Percentiles rank a stretch among this genome's conserved stretches.
These are phyloP conservation scores for Candida ulmi DNA, from an alignment of 805 yeast genomes.

Conservation along the genomic window DNA sequence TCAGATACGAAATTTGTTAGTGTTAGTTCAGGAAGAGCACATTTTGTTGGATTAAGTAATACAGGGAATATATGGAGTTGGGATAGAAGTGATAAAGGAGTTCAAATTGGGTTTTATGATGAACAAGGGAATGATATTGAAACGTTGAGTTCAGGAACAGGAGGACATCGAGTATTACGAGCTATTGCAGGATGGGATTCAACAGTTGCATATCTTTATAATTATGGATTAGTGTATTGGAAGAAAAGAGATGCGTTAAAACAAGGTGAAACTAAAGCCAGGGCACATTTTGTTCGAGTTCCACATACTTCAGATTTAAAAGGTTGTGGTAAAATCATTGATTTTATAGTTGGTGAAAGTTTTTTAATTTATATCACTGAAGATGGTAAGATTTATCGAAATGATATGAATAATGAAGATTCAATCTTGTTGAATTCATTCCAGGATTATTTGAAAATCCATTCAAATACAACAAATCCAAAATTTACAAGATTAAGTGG, in stretches of 20 bases:
- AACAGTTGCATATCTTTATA: constrained; percentile 42
- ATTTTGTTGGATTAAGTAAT: constrained; percentile 54
- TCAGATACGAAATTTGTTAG: constrained; percentile 33
- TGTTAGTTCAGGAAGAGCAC: constrained; percentile 59
- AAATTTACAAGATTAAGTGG: constrained; percentile 49
- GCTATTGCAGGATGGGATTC: constrained; percentile 66
- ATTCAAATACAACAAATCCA: constrained; percentile 18
- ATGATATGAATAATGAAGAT: constrained; percentile 16
- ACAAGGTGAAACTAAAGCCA: constrained; percentile 25
- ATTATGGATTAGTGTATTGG: constrained; percentile 59
- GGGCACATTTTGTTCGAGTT: constrained; percentile 36
- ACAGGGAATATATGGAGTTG: constrained; percentile 49
- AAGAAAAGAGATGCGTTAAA: constrained; percentile 27
- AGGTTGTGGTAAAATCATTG: constrained; percentile 37
- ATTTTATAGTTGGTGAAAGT: constrained; percentile 50
- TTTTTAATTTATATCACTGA: constrained; percentile 44
- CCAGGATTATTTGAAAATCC: constrained; percentile 26
- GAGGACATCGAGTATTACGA: constrained; percentile 32
- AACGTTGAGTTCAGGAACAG: no score
- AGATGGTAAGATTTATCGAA: constrained; percentile 30
- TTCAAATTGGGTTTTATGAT: constrained; percentile 35
- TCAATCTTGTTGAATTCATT: constrained; percentile 25
- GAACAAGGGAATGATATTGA: constrained; percentile 22
- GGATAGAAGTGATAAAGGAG: constrained; percentile 47
- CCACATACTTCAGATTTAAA: constrained; percentile 32